Conservation (phyloP, 441 rosid species). For the Hypseocharis bilobata region DNA sequence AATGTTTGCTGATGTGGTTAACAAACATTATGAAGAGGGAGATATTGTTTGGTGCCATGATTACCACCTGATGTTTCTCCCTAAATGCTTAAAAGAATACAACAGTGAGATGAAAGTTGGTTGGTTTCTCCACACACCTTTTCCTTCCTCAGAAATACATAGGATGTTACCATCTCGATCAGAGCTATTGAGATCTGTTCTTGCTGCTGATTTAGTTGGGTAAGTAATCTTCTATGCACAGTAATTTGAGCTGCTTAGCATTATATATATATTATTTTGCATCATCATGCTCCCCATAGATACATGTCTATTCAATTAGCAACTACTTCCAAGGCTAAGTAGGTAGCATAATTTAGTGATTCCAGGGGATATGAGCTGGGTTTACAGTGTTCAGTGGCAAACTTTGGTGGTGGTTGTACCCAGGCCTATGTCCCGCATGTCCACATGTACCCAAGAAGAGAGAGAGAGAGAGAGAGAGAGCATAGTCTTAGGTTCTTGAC, state of each 20-base stretch:
- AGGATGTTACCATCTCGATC: slow-evolving; percentile 95
- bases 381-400: too few species aligned
- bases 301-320: background rate
- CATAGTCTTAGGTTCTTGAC: too few species aligned
- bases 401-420: background rate
- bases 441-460: too few species aligned
- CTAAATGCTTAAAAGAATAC: slow-evolving; percentile 75
- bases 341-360: background rate
- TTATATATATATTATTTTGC: background rate
- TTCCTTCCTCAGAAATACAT: slow-evolving; percentile 99
- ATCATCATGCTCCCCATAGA: background rate
- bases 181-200: slow-evolving; percentile 84
- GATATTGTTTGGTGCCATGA: slow-evolving; percentile 99
- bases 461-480: too few species aligned
- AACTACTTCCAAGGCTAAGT: background rate
- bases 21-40: slow-evolving; percentile 83
- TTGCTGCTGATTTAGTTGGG: slow-evolving; percentile 99
- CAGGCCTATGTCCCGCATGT: background rate
- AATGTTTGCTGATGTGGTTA: slow-evolving; percentile 96
- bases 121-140: slow-evolving; percentile 99
- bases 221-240: slow-evolving; percentile 24
- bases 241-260: background rate
- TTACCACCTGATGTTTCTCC: slow-evolving; percentile 96
- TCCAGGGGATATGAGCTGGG: background rate
- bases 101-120: slow-evolving; percentile 90